Conservation (phyloP, 129 eudicot genomes). For the Cynara cardunculus region DNA sequence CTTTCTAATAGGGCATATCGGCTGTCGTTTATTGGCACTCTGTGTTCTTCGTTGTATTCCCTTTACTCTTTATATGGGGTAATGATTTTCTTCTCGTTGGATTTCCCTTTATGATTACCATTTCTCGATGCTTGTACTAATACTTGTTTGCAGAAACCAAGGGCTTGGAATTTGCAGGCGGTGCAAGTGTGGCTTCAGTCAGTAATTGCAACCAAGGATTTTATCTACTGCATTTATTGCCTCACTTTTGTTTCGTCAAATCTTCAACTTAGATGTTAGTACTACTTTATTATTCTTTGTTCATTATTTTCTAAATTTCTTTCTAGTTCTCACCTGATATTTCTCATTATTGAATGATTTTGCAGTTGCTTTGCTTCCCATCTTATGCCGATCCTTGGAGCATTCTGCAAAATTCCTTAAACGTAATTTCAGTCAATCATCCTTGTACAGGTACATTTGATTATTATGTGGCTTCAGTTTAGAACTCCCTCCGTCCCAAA, state of each 20-base stretch:
- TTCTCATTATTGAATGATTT: slow-evolving; percentile 3
- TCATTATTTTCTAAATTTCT: not conserved
- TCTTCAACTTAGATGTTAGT: slow-evolving; percentile 75
- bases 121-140: not conserved
- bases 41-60: slow-evolving; percentile 69
- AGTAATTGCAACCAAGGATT: slow-evolving; percentile 67
- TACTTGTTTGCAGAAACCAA: slow-evolving; percentile 64
- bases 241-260: slow-evolving; percentile 68
- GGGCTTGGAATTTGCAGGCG: slow-evolving; percentile 85
- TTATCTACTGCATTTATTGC: slow-evolving; percentile 71
- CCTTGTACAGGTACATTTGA: slow-evolving; percentile 54
- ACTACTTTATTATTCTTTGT: not conserved
- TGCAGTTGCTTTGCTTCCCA: slow-evolving; percentile 84
- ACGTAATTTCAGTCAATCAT: slow-evolving; percentile 59
- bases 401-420: slow-evolving; percentile 68
- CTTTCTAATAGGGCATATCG: slow-evolving; percentile 70
- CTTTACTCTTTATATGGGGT: slow-evolving; percentile 83
- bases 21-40: slow-evolving; percentile 76
- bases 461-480: not conserved
- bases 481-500: not conserved
- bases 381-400: slow-evolving; percentile 64
- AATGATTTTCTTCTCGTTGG: slow-evolving; percentile 5
- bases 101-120: not conserved
- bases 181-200: slow-evolving; percentile 83
- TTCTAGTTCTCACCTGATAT: not conserved